Evolutionary conservation across 2,329 filamentous ascomycete genomes (phyloP).

Genomic region (Anthostomella pinea): DNA sequence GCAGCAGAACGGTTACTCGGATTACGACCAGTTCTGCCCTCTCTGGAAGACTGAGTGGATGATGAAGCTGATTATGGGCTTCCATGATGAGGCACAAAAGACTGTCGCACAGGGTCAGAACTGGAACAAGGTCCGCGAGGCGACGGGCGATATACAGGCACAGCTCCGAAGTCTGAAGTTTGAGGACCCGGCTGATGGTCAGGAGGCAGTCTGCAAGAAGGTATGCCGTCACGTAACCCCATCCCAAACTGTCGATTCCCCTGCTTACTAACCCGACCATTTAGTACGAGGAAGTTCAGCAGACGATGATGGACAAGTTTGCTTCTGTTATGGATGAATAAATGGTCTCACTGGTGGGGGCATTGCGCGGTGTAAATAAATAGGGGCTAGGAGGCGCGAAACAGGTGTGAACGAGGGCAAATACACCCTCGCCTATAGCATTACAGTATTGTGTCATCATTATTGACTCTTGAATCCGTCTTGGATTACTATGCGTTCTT

Average conservation of each 20-base stretch:
- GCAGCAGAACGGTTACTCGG: slow-evolving; percentile 98
- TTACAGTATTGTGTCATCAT: too few species aligned
- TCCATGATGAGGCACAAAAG: slow-evolving; percentile 97
- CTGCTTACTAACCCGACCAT: slow-evolving; percentile 1
- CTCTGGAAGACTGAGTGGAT: slow-evolving; percentile 99
- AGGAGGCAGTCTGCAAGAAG: slow-evolving; percentile 81
- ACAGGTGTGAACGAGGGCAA: too few species aligned
- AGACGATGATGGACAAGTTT: slow-evolving; percentile 96
- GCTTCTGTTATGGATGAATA: slow-evolving; percentile 95
- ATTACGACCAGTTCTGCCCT: slow-evolving; percentile 99
- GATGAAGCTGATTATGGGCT: slow-evolving; percentile 99
- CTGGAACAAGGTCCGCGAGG: slow-evolving; percentile 91
- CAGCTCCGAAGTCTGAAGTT: slow-evolving; percentile 94
- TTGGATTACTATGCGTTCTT: too few species aligned
- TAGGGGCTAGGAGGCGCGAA: too few species aligned
- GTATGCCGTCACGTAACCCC: slow-evolving; percentile 45
- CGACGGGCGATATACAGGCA: slow-evolving; percentile 81
- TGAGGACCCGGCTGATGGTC: slow-evolving; percentile 81
- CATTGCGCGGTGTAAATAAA: slow-evolving; percentile 11
- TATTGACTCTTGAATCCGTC: too few species aligned
- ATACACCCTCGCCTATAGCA: too few species aligned
- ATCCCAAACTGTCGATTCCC: slow-evolving; percentile 3
- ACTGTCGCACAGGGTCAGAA: slow-evolving; percentile 84
- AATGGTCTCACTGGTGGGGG: slow-evolving; percentile 14
- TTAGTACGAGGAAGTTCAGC: slow-evolving; percentile 87